Conservation (phyloP, 108 stramenopile species). For the Cyclostephanos tholiformis region DNA sequence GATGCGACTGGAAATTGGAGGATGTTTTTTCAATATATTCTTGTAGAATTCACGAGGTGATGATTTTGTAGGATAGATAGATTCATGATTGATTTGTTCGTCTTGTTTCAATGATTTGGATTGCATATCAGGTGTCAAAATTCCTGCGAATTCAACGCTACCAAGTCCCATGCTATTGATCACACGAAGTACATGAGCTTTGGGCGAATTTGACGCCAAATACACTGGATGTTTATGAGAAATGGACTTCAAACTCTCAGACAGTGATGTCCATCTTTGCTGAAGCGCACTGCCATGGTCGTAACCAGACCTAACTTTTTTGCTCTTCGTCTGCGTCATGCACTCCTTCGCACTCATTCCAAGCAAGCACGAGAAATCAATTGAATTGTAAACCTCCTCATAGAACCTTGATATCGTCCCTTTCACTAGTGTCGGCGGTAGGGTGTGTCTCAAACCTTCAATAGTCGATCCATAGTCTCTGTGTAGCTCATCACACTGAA, state of each 20-base stretch:
- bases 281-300: slow-evolving; percentile 43
- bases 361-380: slow-evolving; percentile 62
- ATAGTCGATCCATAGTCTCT: slow-evolving; percentile 77
- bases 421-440: slow-evolving; percentile 34
- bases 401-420: slow-evolving; percentile 60
- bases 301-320: slow-evolving; percentile 60
- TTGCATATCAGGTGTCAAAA: slow-evolving; percentile 70
- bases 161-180: slow-evolving; percentile 63
- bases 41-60: slow-evolving; percentile 63
- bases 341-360: background rate
- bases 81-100: background rate
- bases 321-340: slow-evolving; percentile 1
- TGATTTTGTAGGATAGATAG: slow-evolving; percentile 70
- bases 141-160: slow-evolving; percentile 31
- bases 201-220: slow-evolving; percentile 84
- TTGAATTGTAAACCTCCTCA: slow-evolving; percentile 58
- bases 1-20: slow-evolving; percentile 28
- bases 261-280: slow-evolving; percentile 35
- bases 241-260: slow-evolving; percentile 32
- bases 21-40: slow-evolving; percentile 33
- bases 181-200: slow-evolving; percentile 61
- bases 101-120: background rate
- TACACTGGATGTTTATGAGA: slow-evolving; percentile 43
- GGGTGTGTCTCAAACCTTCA: slow-evolving; percentile 72
- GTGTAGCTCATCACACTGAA: slow-evolving; percentile 69